phyloP scores from a whole-genome alignment of 805 yeast genomes.

The Candida berthetii region DNA sequence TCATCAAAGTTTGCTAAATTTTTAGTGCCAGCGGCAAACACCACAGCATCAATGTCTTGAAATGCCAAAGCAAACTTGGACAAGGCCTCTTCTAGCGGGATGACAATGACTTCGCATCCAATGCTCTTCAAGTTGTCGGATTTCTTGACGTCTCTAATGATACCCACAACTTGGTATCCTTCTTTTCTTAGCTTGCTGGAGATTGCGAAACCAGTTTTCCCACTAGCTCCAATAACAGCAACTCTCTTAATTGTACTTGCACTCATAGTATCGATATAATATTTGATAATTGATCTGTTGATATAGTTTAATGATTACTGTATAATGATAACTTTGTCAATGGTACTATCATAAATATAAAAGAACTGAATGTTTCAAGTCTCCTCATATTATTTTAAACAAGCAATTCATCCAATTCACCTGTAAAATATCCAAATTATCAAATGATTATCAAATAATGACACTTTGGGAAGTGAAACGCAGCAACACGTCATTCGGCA shows the following conservation, averaged over 20 bases:
- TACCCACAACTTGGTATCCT: background rate
- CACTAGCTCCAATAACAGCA: slow-evolving; percentile 51
- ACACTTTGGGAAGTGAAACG: no score
- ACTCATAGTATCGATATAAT: no score
- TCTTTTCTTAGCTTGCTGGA: slow-evolving; percentile 22
- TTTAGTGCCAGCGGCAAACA: slow-evolving; percentile 52
- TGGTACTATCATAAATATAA: no score
- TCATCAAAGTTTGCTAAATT: slow-evolving; percentile 34
- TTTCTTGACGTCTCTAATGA: slow-evolving; percentile 1
- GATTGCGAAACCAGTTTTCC: slow-evolving; percentile 41
- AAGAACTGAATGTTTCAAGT: no score
- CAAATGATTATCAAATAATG: no score
- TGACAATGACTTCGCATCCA: background rate
- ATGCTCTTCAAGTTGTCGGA: background rate
- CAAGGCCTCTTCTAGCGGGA: slow-evolving; percentile 19
- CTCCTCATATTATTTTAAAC: no score
- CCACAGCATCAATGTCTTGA: slow-evolving; percentile 41
- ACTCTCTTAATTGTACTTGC: slow-evolving; percentile 16
- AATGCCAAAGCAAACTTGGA: slow-evolving; percentile 29
- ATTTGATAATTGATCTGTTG: no score
- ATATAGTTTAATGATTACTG: no score
- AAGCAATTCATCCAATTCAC: no score
- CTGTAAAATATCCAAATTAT: no score
- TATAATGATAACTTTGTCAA: no score
- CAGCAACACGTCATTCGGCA: no score